Evolutionary conservation across 345 rosid species (phyloP).

Genomic region (Eucalyptus regnans): DNA sequence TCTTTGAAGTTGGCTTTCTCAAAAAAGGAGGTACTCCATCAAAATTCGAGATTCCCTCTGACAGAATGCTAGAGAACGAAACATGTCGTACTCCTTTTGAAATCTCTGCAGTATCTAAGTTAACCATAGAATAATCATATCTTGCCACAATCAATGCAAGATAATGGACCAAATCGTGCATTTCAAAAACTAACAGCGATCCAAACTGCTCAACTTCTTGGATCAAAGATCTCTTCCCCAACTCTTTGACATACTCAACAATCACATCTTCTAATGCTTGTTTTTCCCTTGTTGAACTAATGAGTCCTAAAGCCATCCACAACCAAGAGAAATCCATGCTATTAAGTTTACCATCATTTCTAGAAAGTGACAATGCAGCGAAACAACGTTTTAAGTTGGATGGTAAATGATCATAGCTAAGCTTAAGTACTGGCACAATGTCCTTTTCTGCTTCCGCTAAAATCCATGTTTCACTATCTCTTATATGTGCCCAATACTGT

Average conservation of each 20-base stretch:
- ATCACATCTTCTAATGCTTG: accelerated
- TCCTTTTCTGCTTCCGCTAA: not conserved
- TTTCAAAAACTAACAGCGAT: accelerated
- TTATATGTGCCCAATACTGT: not conserved
- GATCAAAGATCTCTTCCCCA: not conserved
- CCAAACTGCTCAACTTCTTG: not conserved
- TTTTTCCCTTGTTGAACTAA: not conserved
- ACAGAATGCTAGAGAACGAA: not conserved
- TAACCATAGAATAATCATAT: not conserved
- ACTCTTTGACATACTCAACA: not conserved
- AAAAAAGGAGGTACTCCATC: not conserved
- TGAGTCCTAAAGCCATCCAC: not conserved
- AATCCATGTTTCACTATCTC: not conserved
- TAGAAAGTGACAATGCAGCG: accelerated
- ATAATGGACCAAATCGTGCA: not conserved
- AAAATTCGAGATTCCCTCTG: not conserved
- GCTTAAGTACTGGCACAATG: not conserved
- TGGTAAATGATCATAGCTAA: not conserved
- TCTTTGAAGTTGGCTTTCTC: not conserved
- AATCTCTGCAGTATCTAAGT: not conserved
- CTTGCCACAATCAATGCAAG: not conserved
- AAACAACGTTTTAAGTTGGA: not conserved
- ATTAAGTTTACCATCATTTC: accelerated
- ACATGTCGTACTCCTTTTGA: not conserved
- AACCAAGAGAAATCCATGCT: accelerated